These are phyloP conservation scores for Nothophoma quercina DNA, from an alignment of 2,329 filamentous ascomycete genomes.

Conservation along the genomic window DNA sequence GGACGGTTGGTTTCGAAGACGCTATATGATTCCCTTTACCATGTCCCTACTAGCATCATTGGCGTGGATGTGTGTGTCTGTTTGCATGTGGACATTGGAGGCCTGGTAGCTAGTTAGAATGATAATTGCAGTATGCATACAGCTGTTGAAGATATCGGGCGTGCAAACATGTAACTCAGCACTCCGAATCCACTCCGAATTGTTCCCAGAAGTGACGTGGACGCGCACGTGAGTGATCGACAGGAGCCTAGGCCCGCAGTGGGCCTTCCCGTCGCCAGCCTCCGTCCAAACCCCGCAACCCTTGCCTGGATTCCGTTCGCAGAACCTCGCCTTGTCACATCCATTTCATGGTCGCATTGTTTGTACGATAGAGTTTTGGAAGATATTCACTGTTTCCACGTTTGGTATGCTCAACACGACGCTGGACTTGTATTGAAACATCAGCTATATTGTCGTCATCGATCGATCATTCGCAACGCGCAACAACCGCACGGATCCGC, in stretches of 20 bases:
- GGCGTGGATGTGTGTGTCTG: conserved; percentile 13
- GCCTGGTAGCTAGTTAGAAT: conserved; percentile 1
- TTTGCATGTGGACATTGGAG: conserved; percentile 2
- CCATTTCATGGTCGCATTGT: conserved; percentile 6
- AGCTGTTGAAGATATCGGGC: not conserved
- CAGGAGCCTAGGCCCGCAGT: not conserved
- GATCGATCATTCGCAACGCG: not conserved
- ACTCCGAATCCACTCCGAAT: no score
- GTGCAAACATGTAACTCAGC: no score
- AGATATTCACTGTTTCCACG: not conserved
- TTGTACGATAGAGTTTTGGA: conserved; percentile 8
- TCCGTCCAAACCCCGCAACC: conserved; percentile 24
- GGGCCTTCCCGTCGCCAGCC: conserved; percentile 3
- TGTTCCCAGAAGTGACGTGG: not conserved
- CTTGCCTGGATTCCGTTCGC: not conserved
- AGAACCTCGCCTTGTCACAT: conserved; percentile 2
- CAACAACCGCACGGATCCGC: not conserved
- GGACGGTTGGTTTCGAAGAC: conserved; percentile 20
- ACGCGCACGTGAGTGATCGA: conserved; percentile 6
- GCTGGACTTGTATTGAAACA: not conserved
- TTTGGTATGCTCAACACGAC: not conserved
- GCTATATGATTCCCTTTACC: conserved; percentile 27
- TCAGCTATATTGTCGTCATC: conserved; percentile 1
- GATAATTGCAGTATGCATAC: not conserved
- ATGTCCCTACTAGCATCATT: conserved; percentile 15